Conservation (phyloP, 306 rosid species). For the Rosa lucieae region DNA sequence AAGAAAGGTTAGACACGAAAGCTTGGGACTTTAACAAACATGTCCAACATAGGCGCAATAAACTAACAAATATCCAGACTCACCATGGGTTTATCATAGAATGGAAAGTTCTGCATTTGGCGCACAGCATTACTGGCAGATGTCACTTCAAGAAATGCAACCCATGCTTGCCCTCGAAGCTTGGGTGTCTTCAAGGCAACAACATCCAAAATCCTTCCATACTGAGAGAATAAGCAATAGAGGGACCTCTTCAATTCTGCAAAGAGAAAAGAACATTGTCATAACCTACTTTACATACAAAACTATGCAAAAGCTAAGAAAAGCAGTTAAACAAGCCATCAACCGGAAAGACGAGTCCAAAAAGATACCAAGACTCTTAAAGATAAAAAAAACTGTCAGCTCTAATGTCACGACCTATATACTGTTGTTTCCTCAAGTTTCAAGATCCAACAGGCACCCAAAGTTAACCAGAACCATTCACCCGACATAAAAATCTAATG, state of each 20-base stretch:
- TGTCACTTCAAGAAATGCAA: constrained; percentile 90
- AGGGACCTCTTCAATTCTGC: constrained; percentile 94
- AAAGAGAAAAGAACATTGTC: neutral
- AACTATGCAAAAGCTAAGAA: neutral
- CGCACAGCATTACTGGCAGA: constrained; percentile 99
- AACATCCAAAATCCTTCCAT: constrained; percentile 91
- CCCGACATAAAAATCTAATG: neutral
- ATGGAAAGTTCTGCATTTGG: constrained; percentile 97
- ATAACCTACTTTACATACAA: neutral
- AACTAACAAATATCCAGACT: constrained; percentile 31
- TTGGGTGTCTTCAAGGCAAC: constrained; percentile 88
- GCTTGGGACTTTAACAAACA: neutral
- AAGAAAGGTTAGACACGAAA: neutral
- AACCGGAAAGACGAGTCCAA: neutral
- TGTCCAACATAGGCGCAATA: constrained; percentile 9
- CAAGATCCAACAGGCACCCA: constrained; percentile 10
- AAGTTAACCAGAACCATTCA: constrained; percentile 3
- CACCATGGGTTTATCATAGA: constrained; percentile 98
- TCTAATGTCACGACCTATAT: neutral
- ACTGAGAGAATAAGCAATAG: constrained; percentile 92
- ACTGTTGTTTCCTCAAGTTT: neutral
- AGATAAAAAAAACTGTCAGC: neutral
- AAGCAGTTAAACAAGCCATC: neutral
- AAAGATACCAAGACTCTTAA: neutral
- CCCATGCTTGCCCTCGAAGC: constrained; percentile 99